Evolutionary conservation across 2,329 filamentous ascomycete genomes (phyloP).

Genomic region (Scytalidium lignicola): DNA sequence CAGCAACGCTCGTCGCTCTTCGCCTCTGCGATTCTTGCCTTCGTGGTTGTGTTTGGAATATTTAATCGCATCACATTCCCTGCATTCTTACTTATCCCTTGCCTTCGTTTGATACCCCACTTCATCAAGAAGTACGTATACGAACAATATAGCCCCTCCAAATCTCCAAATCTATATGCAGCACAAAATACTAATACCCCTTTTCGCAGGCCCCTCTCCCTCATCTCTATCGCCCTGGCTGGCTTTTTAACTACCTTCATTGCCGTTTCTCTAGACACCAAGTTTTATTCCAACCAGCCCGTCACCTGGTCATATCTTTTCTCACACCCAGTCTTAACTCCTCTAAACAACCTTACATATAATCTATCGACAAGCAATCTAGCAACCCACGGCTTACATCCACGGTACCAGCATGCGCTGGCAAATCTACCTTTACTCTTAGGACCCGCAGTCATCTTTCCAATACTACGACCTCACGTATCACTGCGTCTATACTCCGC

Average conservation of each 20-base stretch:
- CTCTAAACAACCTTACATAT: constrained; percentile 72
- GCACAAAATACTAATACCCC: constrained; percentile 6
- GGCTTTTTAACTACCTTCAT: constrained; percentile 63
- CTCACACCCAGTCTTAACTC: constrained; percentile 64
- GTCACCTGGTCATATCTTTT: constrained; percentile 62
- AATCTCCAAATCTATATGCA: neutral
- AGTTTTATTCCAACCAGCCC: constrained; percentile 66
- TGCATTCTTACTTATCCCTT: constrained; percentile 82
- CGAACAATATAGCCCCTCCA: constrained; percentile 25
- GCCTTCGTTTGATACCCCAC: constrained; percentile 77
- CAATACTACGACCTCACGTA: constrained; percentile 52
- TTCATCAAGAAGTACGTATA: constrained; percentile 72
- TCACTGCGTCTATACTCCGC: constrained; percentile 67
- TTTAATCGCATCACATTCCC: constrained; percentile 99
- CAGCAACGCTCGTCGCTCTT: constrained; percentile 71
- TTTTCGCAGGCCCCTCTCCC: constrained; percentile 47
- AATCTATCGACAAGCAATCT: constrained; percentile 67
- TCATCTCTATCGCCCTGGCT: constrained; percentile 60
- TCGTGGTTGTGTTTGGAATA: constrained; percentile 76
- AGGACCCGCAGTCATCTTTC: constrained; percentile 60
- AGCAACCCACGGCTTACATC: constrained; percentile 70
- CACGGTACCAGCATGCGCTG: constrained; percentile 71
- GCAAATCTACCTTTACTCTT: constrained; percentile 68
- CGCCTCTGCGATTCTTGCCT: constrained; percentile 72
- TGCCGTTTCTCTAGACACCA: constrained; percentile 78